phyloP scores from a whole-genome alignment of 805 yeast genomes.

The Starmerella stigmatis region DNA sequence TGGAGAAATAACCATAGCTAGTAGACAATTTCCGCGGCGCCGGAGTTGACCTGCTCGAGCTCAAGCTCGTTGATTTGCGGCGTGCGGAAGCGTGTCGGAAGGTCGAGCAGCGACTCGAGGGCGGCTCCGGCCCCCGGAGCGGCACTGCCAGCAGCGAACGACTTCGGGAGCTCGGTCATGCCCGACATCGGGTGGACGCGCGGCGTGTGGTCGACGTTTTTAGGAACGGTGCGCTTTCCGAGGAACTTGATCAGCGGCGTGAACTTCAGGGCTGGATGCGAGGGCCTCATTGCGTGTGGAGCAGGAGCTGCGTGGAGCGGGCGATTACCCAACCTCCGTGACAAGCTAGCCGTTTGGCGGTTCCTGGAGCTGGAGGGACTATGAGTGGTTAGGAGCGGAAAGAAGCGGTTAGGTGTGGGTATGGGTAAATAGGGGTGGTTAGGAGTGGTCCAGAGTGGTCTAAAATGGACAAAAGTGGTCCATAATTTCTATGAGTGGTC shows the following conservation, averaged over 20 bases:
- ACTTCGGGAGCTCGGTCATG: slow-evolving; percentile 32
- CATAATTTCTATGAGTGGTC: no score
- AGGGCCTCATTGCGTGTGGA: slow-evolving; percentile 12
- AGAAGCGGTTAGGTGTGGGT: no score
- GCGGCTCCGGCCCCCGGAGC: slow-evolving; percentile 26
- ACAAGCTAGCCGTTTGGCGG: no score
- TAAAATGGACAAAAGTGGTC: no score
- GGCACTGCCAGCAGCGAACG: slow-evolving; percentile 27
- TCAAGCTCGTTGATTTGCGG: slow-evolving; percentile 53
- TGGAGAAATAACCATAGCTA: slow-evolving; percentile 24
- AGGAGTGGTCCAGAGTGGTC: no score
- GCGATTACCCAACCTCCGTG: no score
- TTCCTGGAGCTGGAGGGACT: no score
- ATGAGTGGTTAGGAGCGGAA: no score
- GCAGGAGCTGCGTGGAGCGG: no score
- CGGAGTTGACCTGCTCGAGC: slow-evolving; percentile 64
- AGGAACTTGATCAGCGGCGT: slow-evolving; percentile 65
- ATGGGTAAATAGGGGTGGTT: no score
- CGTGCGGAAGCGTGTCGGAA: slow-evolving; percentile 69
- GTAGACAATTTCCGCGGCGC: slow-evolving; percentile 63
- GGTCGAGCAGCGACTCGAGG: slow-evolving; percentile 43
- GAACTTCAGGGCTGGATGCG: slow-evolving; percentile 9
- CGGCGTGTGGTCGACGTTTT: slow-evolving; percentile 34
- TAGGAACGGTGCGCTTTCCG: slow-evolving; percentile 52
- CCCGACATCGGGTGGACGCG: slow-evolving; percentile 35